Base-by-base conservation (phyloP, 805 yeast species). In the Torulaspora gathmanii region DNA sequence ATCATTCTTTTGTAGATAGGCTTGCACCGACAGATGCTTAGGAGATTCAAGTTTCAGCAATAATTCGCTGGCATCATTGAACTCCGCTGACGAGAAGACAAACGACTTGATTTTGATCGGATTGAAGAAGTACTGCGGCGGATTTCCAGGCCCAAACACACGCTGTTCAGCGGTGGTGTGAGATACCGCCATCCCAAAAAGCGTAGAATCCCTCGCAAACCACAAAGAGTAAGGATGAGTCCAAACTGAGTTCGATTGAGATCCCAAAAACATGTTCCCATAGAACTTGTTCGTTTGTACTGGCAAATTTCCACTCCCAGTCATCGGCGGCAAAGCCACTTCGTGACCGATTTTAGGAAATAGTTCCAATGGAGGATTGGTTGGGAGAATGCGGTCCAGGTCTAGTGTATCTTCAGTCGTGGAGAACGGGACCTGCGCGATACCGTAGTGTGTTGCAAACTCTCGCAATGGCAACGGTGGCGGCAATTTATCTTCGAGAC, bases 181-280 rank as follows among this genome's bases (percentile, higher is more conserved):
- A 23, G 85, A 74, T 38, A 83, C 69, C 1, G 86, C 89, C 42
- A 86, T 59, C 2, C 95, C 95, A 39, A 63, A 64, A 44, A 63
- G 71, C 6, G 55, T 59, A 26, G 65, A 68, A 43, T 74, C 79
- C 44, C 70, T 77, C 7, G 82, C 69, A 50, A 71, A 71, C 91
- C 90, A 86, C 5, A 84, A 66, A 25, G 86, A 78, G 57, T 85
- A 86, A 1, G 95, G 95, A 54, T 83, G 88, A 0, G 91, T 79
- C 89, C 90, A 86, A 0, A 80, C 75, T 0, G 91, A 86, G 45
- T 77, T 70, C 2, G 79, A 76, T 58, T 83, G 91, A 44, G 73
- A 72, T 0, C 74, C 88, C 28, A 86, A 71, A 9, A 86, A 63
- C 62, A 86, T 65, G 64, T 86, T 86, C 29, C 84, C 82, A 61